These are phyloP conservation scores for Fonsecaea erecta DNA, from an alignment of 2,329 filamentous ascomycete species.

Conservation along the genomic window DNA sequence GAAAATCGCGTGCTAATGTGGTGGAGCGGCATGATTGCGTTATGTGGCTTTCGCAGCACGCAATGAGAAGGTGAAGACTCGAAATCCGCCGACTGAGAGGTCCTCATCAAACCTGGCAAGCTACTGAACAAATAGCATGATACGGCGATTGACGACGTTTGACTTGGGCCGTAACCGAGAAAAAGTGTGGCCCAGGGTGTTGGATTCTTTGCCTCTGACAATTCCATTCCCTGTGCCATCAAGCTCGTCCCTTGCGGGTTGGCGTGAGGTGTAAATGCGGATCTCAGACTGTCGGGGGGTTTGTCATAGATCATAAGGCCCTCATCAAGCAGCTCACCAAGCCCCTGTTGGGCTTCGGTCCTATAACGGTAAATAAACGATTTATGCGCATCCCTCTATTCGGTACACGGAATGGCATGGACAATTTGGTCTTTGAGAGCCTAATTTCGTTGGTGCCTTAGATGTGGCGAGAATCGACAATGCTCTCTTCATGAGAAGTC, in stretches of 20 bases:
- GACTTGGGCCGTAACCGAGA: too few relatives aligned
- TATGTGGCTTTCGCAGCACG: conserved; percentile 22
- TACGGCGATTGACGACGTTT: not conserved
- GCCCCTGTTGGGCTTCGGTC: not conserved
- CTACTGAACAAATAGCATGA: not conserved
- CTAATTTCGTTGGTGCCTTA: conserved; percentile 2
- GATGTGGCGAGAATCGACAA: not conserved
- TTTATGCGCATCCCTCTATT: conserved; percentile 33
- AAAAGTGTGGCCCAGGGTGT: not conserved
- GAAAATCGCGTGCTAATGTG: conserved; percentile 18
- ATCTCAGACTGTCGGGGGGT: not conserved
- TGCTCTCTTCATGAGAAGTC: not conserved
- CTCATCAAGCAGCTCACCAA: too few relatives aligned
- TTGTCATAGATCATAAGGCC: too few relatives aligned
- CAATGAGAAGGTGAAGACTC: conserved; percentile 9
- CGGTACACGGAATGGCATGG: conserved; percentile 36
- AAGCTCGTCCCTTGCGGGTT: not conserved
- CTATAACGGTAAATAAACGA: not conserved
- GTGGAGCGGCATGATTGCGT: conserved; percentile 22
- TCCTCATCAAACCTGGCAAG: not conserved
- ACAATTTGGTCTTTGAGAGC: conserved; percentile 23
- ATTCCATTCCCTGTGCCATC: not conserved
- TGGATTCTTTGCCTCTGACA: not conserved
- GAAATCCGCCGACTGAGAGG: not conserved
- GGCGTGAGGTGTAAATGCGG: not conserved